These are phyloP conservation scores for Colletotrichum cordylinicola DNA, from an alignment of 2,329 filamentous ascomycete genomes.

Conservation along the genomic window DNA sequence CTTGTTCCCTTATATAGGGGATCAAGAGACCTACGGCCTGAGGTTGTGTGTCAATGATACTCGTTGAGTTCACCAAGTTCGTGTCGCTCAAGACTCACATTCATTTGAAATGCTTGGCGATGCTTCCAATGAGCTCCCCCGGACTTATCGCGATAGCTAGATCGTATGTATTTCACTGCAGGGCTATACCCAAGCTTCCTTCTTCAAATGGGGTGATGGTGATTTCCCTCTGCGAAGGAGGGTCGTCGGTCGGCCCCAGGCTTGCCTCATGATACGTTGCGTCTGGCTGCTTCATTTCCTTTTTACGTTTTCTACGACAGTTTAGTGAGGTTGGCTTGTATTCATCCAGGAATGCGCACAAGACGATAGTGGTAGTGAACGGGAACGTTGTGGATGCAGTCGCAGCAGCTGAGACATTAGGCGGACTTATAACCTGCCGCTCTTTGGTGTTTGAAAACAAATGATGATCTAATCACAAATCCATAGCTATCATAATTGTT, in stretches of 20 bases:
- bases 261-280: fast-evolving
- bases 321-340: not conserved
- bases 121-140: not conserved
- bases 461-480: not conserved
- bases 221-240: no score
- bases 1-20: not conserved
- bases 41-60: not conserved
- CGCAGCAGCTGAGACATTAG: fast-evolving
- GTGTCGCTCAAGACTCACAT: not conserved
- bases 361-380: not conserved
- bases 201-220: not conserved
- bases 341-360: not conserved
- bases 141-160: no score
- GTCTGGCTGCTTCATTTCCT: fast-evolving
- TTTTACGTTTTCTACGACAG: not conserved
- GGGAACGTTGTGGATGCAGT: not conserved
- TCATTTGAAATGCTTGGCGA: not conserved
- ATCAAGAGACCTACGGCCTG: not conserved
- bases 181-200: not conserved
- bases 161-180: no score
- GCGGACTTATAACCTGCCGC: fast-evolving
- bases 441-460: not conserved
- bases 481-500: not conserved
- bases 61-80: not conserved
- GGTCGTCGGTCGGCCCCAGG: no score